Evolutionary conservation across 345 rosid genomes (phyloP).

Genomic region (Psidium friedrichsthalianum): DNA sequence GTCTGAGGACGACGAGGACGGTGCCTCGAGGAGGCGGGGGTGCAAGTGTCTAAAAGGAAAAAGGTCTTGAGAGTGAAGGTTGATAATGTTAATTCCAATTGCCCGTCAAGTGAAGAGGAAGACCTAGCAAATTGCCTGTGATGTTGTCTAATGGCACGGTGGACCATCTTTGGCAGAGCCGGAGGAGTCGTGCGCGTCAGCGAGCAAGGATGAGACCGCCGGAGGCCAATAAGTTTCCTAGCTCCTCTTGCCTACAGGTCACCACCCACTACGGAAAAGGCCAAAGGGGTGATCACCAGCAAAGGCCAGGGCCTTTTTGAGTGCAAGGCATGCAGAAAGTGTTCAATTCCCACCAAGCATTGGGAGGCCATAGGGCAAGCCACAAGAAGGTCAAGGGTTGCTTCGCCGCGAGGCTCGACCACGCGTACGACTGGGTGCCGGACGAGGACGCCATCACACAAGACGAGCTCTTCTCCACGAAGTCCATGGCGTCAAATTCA

Average conservation of each 20-base stretch:
- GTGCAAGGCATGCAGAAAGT: slow-evolving; percentile 97
- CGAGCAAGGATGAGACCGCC: slow-evolving; percentile 52
- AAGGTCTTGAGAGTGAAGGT: slow-evolving; percentile 47
- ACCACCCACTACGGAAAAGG: slow-evolving; percentile 18
- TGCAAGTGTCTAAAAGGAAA: slow-evolving; percentile 55
- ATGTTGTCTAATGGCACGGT: slow-evolving; percentile 72
- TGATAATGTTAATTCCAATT: slow-evolving; percentile 12
- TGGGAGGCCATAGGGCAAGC: slow-evolving; percentile 99
- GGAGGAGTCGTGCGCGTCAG: slow-evolving; percentile 64
- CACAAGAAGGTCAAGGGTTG: slow-evolving; percentile 99
- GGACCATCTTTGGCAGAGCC: slow-evolving; percentile 35
- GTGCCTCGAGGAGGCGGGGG: slow-evolving; percentile 10
- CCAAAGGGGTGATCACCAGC: slow-evolving; percentile 24
- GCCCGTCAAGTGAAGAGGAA: slow-evolving; percentile 73
- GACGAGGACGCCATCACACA: slow-evolving; percentile 37
- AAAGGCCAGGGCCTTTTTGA: slow-evolving; percentile 34
- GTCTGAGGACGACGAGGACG: slow-evolving; percentile 28
- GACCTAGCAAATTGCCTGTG: slow-evolving; percentile 90
- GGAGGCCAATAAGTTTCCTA: slow-evolving; percentile 23
- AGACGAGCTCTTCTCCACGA: slow-evolving; percentile 35
- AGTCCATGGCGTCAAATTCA: slow-evolving; percentile 9
- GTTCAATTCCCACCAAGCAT: slow-evolving; percentile 95
- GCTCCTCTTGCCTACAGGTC: slow-evolving; percentile 18
- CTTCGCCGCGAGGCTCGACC: slow-evolving; percentile 64
- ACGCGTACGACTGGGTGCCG: slow-evolving; percentile 16